These are phyloP conservation scores for Panicum hallii DNA, from an alignment of 202 grass and related monocot species.

Conservation along the genomic window DNA sequence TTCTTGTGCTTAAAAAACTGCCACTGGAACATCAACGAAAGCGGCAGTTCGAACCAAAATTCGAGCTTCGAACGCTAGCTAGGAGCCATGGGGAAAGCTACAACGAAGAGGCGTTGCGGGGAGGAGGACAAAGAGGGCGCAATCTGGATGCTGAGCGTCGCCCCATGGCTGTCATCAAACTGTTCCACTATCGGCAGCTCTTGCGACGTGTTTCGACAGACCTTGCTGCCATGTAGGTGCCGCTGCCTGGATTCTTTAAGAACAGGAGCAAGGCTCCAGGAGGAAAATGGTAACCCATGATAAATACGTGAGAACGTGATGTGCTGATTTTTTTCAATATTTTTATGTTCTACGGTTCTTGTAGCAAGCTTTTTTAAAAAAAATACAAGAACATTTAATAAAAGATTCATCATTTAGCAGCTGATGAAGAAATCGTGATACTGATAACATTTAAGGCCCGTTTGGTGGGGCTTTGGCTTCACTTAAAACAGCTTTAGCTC, in stretches of 20 bases:
- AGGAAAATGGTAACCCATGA: neutral
- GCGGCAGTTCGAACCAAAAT: conserved; percentile 37
- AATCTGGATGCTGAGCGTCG: neutral
- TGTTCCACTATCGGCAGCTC: conserved; percentile 33
- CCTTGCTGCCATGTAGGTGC: neutral
- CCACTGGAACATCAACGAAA: conserved; percentile 21
- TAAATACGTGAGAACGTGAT: neutral
- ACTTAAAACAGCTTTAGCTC: too few species aligned
- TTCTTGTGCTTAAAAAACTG: conserved; percentile 26
- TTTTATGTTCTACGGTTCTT: neutral
- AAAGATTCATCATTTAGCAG: too few species aligned
- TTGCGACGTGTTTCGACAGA: neutral
- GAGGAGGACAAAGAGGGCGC: conserved; percentile 19
- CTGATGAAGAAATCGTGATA: too few species aligned
- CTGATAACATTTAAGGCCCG: too few species aligned
- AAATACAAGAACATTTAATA: too few species aligned
- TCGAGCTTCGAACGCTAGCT: neutral
- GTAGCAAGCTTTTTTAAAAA: neutral
- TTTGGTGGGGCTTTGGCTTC: too few species aligned
- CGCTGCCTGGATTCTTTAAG: neutral
- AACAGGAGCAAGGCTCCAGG: too few species aligned
- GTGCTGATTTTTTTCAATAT: neutral
- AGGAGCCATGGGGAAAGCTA: conserved; percentile 8
- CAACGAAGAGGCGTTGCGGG: conserved; percentile 27
- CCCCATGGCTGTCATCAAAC: conserved; percentile 4